A percentile compares a stretch with the other conserved stretches of the same genome.
Conservation (phyloP, 345 rosid species). For the Syzygium aromaticum region DNA sequence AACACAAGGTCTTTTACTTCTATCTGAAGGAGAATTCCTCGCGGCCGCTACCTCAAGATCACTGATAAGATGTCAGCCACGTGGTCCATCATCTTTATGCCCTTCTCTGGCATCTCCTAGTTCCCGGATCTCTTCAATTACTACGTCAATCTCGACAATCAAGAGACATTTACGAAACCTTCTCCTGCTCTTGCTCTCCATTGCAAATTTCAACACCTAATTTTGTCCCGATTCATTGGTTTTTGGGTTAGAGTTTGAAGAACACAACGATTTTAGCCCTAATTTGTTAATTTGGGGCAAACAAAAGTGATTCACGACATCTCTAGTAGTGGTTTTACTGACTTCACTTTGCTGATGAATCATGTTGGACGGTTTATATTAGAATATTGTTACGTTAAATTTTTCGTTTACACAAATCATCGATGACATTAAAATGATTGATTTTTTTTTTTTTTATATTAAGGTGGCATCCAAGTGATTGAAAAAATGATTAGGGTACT, state of each 20-base stretch:
- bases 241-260: background rate
- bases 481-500: background rate
- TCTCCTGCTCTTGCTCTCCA: background rate
- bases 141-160: slow-evolving; percentile 78
- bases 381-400: background rate
- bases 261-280: background rate
- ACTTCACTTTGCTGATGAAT: background rate
- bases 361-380: background rate
- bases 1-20: slow-evolving; percentile 83
- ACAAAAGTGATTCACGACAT: background rate
- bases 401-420: background rate
- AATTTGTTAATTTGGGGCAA: background rate
- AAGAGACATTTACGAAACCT: slow-evolving; percentile 37
- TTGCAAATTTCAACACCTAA: background rate
- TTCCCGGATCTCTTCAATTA: slow-evolving; percentile 93
- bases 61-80: slow-evolving; percentile 93
- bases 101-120: slow-evolving; percentile 94
- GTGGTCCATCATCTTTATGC: slow-evolving; percentile 89
- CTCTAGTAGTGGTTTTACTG: background rate
- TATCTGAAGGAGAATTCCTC: slow-evolving; percentile 87
- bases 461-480: background rate
- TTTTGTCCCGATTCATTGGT: background rate
- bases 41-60: slow-evolving; percentile 78
- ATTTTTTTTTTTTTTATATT: background rate
- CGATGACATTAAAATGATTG: background rate